These are phyloP conservation scores for Aspergillus sp. DNA, from an alignment of 2,329 filamentous ascomycete genomes.

Conservation along the genomic window DNA sequence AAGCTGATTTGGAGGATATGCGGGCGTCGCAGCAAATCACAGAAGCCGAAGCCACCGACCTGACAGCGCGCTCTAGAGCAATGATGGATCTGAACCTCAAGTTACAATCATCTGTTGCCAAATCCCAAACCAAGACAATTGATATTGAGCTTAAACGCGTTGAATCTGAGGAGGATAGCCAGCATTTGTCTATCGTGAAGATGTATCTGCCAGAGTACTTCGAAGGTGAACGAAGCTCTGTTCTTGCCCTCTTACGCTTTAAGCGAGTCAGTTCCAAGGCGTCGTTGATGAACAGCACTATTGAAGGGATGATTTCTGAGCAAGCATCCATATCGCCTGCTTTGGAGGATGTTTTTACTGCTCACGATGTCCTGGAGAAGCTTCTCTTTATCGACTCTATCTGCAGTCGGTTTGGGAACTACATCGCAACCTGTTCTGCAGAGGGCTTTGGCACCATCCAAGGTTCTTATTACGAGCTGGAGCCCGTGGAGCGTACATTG, in stretches of 20 bases:
- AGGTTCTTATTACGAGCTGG: slow-evolving; percentile 79
- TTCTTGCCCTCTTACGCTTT: slow-evolving; percentile 85
- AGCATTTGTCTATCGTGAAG: slow-evolving; percentile 86
- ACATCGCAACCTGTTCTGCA: slow-evolving; percentile 74
- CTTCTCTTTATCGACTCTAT: slow-evolving; percentile 80
- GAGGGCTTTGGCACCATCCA: slow-evolving; percentile 78
- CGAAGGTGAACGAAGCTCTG: slow-evolving; percentile 75
- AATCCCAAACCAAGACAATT: slow-evolving; percentile 91
- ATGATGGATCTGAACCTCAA: slow-evolving; percentile 98
- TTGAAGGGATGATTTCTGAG: slow-evolving; percentile 74
- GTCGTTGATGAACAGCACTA: slow-evolving; percentile 70
- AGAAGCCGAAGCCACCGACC: slow-evolving; percentile 87
- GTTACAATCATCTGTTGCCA: slow-evolving; percentile 83
- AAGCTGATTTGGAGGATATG: slow-evolving; percentile 87
- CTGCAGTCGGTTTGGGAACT: slow-evolving; percentile 79
- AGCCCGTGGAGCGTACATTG: slow-evolving; percentile 84
- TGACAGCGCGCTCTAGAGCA: slow-evolving; percentile 81
- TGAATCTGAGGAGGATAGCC: slow-evolving; percentile 82
- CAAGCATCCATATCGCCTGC: slow-evolving; percentile 64
- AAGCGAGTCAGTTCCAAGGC: slow-evolving; percentile 88
- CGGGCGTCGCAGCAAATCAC: slow-evolving; percentile 88
- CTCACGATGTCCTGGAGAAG: slow-evolving; percentile 80
- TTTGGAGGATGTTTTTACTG: slow-evolving; percentile 74
- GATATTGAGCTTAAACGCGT: slow-evolving; percentile 84
- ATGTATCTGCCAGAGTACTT: slow-evolving; percentile 86